Evolutionary conservation across 306 rosid species (phyloP), one percentile per base, ranked within the genome.

Genomic region (Sphenostylis stenocarpa): DNA sequence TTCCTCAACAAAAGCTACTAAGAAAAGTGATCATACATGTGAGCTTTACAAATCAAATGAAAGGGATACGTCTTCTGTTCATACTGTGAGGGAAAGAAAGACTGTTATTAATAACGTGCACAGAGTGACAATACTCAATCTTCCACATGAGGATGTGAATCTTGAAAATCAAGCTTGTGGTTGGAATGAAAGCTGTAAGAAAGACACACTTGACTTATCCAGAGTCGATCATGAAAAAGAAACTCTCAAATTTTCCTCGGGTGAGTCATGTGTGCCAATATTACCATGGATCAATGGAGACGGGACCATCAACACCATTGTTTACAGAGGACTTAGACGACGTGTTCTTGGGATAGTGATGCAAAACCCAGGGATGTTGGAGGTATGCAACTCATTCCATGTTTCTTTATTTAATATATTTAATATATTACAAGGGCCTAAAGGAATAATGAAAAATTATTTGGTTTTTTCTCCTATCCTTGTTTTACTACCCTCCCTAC

Each of bases 281-380:
- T 81, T 92, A 61, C 97, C 99, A 45, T 95, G 97, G 99, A 83
- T 90, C 55, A 95, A 92, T 83, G 99, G 97, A 82, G 99, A 95
- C 73, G 99, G 99, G 70, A 85, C 88, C 17, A 66, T 85, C 76
- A 95, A 95, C 84, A 77, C 80, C 51, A 67, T 88, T 69, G 91
- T 95, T 69, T 92, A 85, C 80, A 92, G 80, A 84, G 97, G 99
- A 78, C 90, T 95, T 19, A 80, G 73, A 73, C 86, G 97, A 28
- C 94, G 88, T 71, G 81, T 92, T 73, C 89, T 92, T 81, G 99
- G 97, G 80, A 85, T 89, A 81, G 97, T 92, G 78, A 90, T 95
- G 99, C 99, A 92, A 85, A 92, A 85, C 85, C 97, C 99, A 15
- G 99, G 97, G 80, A 92, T 90, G 63, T 75, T 90, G 79, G 92